Conservation (phyloP, 2,329 filamentous ascomycete genomes). For the Scleromitrula shiraiana region DNA sequence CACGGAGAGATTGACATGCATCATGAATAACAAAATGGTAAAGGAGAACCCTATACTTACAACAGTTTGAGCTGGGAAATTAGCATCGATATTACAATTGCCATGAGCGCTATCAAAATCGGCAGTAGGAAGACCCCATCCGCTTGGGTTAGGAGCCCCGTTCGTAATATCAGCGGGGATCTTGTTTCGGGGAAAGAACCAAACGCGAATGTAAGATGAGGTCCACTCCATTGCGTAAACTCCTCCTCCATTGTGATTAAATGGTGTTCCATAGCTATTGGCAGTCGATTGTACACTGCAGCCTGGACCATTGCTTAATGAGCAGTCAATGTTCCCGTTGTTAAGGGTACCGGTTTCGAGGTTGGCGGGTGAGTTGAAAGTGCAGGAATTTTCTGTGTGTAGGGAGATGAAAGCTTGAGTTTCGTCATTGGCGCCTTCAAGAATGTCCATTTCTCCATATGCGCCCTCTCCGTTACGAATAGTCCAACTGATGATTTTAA, state of each 20-base stretch:
- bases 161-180: slow-evolving; percentile 62
- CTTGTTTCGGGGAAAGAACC: slow-evolving; percentile 53
- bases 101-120: slow-evolving; percentile 43
- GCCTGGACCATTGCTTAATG: slow-evolving; percentile 35
- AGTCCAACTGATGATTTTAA: slow-evolving; percentile 17
- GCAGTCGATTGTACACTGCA: slow-evolving; percentile 27
- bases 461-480: slow-evolving; percentile 13
- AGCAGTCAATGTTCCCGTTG: slow-evolving; percentile 32
- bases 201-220: slow-evolving; percentile 37
- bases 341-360: slow-evolving; percentile 23
- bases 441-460: slow-evolving; percentile 26
- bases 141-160: slow-evolving; percentile 52
- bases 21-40: too few species aligned
- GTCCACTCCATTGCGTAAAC: slow-evolving; percentile 56
- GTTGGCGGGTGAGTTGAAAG: slow-evolving; percentile 14
- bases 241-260: slow-evolving; percentile 29
- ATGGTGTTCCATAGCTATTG: slow-evolving; percentile 27
- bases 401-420: slow-evolving; percentile 15
- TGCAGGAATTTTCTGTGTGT: slow-evolving; percentile 16
- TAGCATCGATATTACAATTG: slow-evolving; percentile 57
- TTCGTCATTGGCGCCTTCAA: slow-evolving; percentile 52
- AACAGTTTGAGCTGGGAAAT: slow-evolving; percentile 67
- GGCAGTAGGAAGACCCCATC: slow-evolving; percentile 62
- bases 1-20: too few species aligned
- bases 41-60: slow-evolving; percentile 34